Evolutionary conservation across 345 rosid species (phyloP).

Genomic region (Camelina laxa): DNA sequence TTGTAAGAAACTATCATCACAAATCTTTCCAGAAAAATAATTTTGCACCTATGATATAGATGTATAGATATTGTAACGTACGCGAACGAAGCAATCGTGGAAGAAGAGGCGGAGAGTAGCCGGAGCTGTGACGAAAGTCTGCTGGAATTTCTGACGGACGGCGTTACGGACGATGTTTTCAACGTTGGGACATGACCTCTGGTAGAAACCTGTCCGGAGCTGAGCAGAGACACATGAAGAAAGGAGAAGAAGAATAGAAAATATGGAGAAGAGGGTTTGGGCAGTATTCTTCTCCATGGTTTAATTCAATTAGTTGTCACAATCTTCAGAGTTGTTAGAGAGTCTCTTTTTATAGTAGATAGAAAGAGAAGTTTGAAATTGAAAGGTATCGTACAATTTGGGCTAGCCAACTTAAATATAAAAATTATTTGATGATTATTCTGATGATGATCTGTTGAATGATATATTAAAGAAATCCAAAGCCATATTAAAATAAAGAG

Average conservation of each 20-base stretch:
- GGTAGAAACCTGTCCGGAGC: conserved; percentile 44
- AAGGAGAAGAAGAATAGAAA: conserved; percentile 37
- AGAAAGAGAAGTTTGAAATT: not conserved
- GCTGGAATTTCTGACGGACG: conserved; percentile 44
- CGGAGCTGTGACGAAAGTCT: conserved; percentile 49
- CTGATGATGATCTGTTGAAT: conserved; percentile 25
- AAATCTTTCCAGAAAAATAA: too few species aligned
- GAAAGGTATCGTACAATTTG: conserved; percentile 31
- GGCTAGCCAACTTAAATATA: conserved; percentile 9
- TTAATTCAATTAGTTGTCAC: conserved; percentile 14
- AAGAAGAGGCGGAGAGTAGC: conserved; percentile 51
- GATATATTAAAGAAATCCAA: not conserved
- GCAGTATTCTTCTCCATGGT: conserved; percentile 40
- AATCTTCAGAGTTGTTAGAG: conserved; percentile 1
- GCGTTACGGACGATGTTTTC: conserved; percentile 44
- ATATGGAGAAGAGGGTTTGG: conserved; percentile 33
- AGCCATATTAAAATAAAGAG: conserved; percentile 21
- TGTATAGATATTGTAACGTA: conserved; percentile 23
- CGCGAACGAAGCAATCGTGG: conserved; percentile 49
- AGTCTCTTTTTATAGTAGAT: conserved; percentile 32
- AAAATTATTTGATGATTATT: conserved; percentile 30
- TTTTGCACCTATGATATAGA: not conserved
- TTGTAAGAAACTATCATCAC: not conserved
- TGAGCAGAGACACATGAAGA: conserved; percentile 46
- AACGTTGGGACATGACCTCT: conserved; percentile 41